Conservation (phyloP, 371 early-diverging fungal genomes). For the Zancudomyces culisetae region DNA sequence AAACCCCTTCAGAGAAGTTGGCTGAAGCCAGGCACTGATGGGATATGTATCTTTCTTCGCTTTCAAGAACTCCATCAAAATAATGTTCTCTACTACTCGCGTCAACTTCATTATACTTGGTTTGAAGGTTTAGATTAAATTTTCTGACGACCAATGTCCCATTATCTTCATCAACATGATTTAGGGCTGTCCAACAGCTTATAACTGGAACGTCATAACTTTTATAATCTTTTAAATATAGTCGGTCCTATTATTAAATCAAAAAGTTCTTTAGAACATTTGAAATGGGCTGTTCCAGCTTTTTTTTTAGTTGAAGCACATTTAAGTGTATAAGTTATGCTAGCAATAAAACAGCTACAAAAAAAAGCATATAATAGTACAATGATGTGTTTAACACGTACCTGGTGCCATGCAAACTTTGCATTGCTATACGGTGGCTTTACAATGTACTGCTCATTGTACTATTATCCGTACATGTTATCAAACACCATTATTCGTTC, state of each 20-base stretch:
- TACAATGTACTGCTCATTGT: constrained; percentile 41
- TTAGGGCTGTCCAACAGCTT: constrained; percentile 40
- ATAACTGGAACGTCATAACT: constrained; percentile 18
- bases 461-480: constrained; percentile 4
- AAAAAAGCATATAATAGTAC: neutral
- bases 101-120: too few species aligned
- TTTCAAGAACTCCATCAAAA: neutral
- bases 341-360: too few species aligned
- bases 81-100: too few species aligned
- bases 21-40: neutral
- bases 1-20: too few species aligned
- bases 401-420: constrained; percentile 35
- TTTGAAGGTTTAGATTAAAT: too few species aligned
- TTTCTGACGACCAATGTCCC: too few species aligned
- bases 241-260: neutral
- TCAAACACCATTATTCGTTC: too few species aligned
- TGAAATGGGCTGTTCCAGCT: too few species aligned
- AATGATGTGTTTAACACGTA: constrained; percentile 5
- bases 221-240: neutral
- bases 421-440: constrained; percentile 30
- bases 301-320: too few species aligned
- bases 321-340: too few species aligned
- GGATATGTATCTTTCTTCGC: neutral
- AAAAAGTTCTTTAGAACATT: neutral
- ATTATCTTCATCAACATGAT: too few species aligned